Evolutionary conservation across 2,329 filamentous ascomycete species (phyloP).

Genomic region (Verticillium nonalfalfae): DNA sequence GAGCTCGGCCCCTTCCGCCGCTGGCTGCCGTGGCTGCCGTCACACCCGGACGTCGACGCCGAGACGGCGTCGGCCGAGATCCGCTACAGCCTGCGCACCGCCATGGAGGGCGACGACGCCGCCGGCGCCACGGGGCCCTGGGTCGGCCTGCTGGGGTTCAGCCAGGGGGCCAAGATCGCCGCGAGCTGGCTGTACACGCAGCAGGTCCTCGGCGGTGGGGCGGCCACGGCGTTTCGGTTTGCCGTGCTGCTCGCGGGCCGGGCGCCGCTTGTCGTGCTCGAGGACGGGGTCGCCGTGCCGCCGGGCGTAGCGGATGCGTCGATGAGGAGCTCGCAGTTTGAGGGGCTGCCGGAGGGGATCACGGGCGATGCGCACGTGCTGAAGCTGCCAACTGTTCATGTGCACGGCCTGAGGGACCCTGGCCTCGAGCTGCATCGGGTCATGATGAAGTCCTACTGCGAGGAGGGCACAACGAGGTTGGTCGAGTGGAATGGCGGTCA

Average conservation of each 20-base stretch:
- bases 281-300: constrained; percentile 21
- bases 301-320: constrained; percentile 15
- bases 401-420: constrained; percentile 57
- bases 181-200: constrained; percentile 55
- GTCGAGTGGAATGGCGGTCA: constrained; percentile 72
- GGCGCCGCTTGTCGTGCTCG: constrained; percentile 50
- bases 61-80: constrained; percentile 30
- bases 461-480: constrained; percentile 43
- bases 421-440: constrained; percentile 53
- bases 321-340: constrained; percentile 27
- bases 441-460: constrained; percentile 53
- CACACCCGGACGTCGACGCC: constrained; percentile 47
- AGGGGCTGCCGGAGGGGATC: constrained; percentile 36
- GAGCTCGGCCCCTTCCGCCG: constrained; percentile 59
- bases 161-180: constrained; percentile 58
- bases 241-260: constrained; percentile 57
- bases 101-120: constrained; percentile 46
- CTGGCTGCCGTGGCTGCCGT: constrained; percentile 56
- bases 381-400: constrained; percentile 56
- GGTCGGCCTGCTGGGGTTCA: constrained; percentile 59
- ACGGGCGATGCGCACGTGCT: constrained; percentile 37
- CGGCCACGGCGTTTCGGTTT: constrained; percentile 45
- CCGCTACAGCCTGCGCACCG: constrained; percentile 27
- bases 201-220: constrained; percentile 40
- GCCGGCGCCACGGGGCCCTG: constrained; percentile 47